Evolutionary conservation across 148 eudicot species (phyloP).

Genomic region (Limonium bicolor): DNA sequence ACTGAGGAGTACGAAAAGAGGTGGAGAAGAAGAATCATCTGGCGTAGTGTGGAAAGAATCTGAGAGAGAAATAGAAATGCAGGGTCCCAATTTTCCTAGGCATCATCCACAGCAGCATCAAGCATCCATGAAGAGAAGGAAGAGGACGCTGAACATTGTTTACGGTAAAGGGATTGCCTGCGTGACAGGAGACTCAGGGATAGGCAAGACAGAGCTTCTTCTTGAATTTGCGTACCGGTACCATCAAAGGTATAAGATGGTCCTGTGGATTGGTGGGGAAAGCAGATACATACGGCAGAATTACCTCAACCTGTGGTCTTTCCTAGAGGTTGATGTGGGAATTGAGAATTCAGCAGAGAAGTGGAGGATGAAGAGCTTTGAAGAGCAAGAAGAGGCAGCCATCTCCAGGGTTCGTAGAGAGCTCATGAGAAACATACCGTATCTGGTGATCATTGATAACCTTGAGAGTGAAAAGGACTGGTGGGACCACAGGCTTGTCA

Average conservation of each 20-base stretch:
- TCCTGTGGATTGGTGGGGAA: conserved; percentile 93
- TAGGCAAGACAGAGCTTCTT: conserved; percentile 92
- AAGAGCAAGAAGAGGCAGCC: conserved; percentile 92
- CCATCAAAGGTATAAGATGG: conserved; percentile 90
- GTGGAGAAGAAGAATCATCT: conserved; percentile 88
- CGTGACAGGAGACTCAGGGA: conserved; percentile 82
- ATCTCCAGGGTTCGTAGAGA: conserved; percentile 68
- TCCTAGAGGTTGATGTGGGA: conserved; percentile 77
- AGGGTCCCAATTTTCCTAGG: conserved; percentile 22
- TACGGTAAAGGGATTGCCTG: conserved; percentile 92
- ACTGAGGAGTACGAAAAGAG: conserved; percentile 28
- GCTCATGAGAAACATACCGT: conserved; percentile 84
- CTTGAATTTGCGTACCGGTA: conserved; percentile 80
- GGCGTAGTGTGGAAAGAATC: conserved; percentile 85
- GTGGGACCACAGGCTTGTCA: conserved; percentile 89
- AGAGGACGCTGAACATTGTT: conserved; percentile 36
- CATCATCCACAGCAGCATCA: conserved; percentile 27
- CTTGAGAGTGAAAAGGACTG: conserved; percentile 91
- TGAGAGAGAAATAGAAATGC: conserved; percentile 93
- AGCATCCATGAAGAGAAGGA: conserved; percentile 32
- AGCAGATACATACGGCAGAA: conserved; percentile 91
- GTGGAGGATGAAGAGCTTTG: conserved; percentile 61
- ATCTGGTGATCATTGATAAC: conserved; percentile 76
- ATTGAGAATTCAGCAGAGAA: conserved; percentile 54
- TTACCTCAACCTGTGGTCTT: conserved; percentile 71